These are phyloP conservation scores for Botrytis squamosa DNA, from an alignment of 2,329 filamentous ascomycete species.

Conservation along the genomic window DNA sequence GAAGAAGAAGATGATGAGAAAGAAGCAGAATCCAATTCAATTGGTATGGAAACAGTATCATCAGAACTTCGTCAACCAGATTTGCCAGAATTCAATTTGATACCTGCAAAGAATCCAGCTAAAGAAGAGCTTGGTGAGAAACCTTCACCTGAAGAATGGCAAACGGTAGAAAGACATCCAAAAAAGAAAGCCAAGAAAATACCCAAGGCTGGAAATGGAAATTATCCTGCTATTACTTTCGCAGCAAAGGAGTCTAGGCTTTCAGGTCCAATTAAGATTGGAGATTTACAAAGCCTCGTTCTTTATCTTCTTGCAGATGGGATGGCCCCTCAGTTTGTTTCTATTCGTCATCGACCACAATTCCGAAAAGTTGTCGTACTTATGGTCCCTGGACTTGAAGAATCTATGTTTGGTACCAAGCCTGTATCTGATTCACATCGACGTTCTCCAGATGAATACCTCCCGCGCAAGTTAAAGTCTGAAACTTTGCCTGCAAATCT, in stretches of 20 bases:
- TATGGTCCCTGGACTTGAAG: constrained; percentile 89
- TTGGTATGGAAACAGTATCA: constrained; percentile 30
- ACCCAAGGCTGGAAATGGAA: constrained; percentile 53
- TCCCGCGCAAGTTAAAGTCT: constrained; percentile 53
- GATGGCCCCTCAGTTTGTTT: constrained; percentile 62
- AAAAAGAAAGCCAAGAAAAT: constrained; percentile 62
- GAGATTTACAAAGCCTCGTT: constrained; percentile 61
- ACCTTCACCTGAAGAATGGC: constrained; percentile 46
- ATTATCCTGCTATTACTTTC: constrained; percentile 60
- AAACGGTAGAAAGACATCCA: constrained; percentile 50
- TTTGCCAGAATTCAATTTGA: constrained; percentile 40
- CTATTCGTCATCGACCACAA: constrained; percentile 59
- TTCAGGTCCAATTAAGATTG: constrained; percentile 60
- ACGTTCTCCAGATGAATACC: constrained; percentile 59
- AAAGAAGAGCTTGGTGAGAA: constrained; percentile 24
- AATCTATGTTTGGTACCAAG: constrained; percentile 76
- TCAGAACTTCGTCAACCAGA: constrained; percentile 34
- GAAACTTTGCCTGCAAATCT: constrained; percentile 54
- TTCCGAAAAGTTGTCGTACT: constrained; percentile 80
- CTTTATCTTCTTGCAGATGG: constrained; percentile 68
- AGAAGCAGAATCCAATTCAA: constrained; percentile 18
- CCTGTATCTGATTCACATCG: constrained; percentile 26
- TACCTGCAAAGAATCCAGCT: constrained; percentile 29
- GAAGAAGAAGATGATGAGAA: constrained; percentile 26
- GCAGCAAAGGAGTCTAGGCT: constrained; percentile 54